Conservation (phyloP, 257 asterid genomes). For the Solanum commersonii region DNA sequence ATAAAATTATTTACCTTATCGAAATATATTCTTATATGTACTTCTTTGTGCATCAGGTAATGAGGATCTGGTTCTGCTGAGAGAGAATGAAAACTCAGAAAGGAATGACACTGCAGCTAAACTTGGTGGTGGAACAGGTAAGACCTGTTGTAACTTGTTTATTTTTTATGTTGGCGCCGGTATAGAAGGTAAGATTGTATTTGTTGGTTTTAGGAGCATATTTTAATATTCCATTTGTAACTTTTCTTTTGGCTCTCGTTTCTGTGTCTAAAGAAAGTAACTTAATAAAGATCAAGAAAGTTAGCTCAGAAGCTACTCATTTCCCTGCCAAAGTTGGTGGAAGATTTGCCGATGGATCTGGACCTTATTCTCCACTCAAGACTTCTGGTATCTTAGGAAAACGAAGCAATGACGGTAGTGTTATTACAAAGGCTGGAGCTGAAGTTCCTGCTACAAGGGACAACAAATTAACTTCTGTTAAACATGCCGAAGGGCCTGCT, state of each 20-base stretch:
- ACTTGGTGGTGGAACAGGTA: conserved; percentile 18
- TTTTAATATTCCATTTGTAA: neutral
- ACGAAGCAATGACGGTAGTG: conserved; percentile 31
- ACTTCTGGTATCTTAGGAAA: conserved; percentile 34
- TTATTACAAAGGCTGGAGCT: conserved; percentile 23
- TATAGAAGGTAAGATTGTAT: neutral
- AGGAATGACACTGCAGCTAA: conserved; percentile 21
- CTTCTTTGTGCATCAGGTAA: conserved; percentile 16
- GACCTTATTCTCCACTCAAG: conserved; percentile 31
- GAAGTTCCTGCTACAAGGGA: conserved; percentile 34
- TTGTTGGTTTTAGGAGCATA: neutral
- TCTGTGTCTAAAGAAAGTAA: conserved; percentile 13
- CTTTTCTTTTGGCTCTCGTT: neutral
- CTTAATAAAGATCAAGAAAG: conserved; percentile 27
- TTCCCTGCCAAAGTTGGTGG: conserved; percentile 20
- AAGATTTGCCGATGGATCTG: conserved; percentile 28
- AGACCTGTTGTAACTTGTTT: neutral
- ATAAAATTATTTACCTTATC: neutral
- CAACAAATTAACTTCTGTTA: conserved; percentile 24
- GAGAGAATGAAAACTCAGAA: conserved; percentile 6
- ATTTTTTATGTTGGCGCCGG: neutral
- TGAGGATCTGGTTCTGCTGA: conserved; percentile 16
- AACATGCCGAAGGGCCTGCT: conserved; percentile 17
- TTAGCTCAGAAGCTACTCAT: conserved; percentile 12
- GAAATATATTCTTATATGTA: neutral